Base-by-base conservation (phyloP, 495 filamentous ascomycete species). In the Monascus purpureus region DNA sequence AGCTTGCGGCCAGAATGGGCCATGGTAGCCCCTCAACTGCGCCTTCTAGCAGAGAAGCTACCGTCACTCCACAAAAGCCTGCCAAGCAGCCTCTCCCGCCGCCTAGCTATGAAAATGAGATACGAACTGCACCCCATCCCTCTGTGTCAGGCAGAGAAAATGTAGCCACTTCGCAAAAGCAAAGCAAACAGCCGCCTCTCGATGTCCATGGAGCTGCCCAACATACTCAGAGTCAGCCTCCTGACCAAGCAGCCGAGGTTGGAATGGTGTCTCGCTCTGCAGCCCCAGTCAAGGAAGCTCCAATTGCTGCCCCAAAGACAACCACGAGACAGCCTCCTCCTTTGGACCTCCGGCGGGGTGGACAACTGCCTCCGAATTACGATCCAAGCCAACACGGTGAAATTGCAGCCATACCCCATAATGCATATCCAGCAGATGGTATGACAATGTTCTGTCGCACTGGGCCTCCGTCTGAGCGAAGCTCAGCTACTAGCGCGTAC, bases 371-470 rank as follows among this genome's bases (percentile, higher is more conserved):
- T 16, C 62, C 62, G 7, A 64, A 70, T 38, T 63, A 66, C 29
- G 61, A 68, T 25, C 60, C 58, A n/a, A 55, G 51, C 22, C 70
- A 78, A 40, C 71, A 78, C 37, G 68, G 69, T 16, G 72, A 81
- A 36, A 72, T 82, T 34, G 59, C 73, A 1, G 55, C 69, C 15
- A 70, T 93, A 11, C 87, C 87, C 20, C 86, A 95, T 48, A 93
- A 96, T 42, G 82, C 86, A 13, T 94, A 93, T 47, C 90, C 88
- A 3, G 74, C 82, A 44, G 90, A 99, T 51, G 92, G 90, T 19
- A 96, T 96, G 92, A 96, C 90, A 1, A 93, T 96, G 81, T 82
- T 94, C 41, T 96, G 92, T 55, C 75, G 90, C 36, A 77, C 81
- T 15, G 84, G 77, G 0, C 77, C 82, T 28, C 79, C 80, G 26